Evolutionary conservation across 345 rosid species (phyloP), one percentile per base, ranked within the genome.

Genomic region (Aquilaria yunnanensis): DNA sequence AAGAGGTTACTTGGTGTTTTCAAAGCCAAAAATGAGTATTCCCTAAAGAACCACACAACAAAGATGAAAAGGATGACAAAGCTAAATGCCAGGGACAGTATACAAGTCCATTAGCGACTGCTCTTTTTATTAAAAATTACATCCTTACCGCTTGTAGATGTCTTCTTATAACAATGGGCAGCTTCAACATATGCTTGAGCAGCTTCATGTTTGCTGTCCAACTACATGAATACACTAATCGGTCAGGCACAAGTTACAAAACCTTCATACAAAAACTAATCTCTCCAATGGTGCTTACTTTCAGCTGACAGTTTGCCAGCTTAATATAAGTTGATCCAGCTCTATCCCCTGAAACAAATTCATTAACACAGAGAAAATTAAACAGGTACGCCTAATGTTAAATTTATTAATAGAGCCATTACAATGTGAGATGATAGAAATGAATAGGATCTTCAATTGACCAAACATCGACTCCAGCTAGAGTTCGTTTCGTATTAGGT

Each of bases 201-300:
- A 61, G 82, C 79, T 78, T 87, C 94, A 77, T 87, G 90, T 62
- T 82, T 84, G 84, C 90, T 84, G 46, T 87, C 88, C 70, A 73
- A 61, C 94, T 84, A 74, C 60, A 68, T 54, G 64, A 46, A 66
- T 84, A 75, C 57, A 68, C 54, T 63, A 46, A 66, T 4, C 54
- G 29, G 13, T 30, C 52, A 56, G 60, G 9, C 2, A 47, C 29
- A 48, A 31, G 43, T 47, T 2, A n/a, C 10, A 53, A 45, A 32
- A 41, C 31, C 12, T 37, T 37, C 50, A 10, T 14, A 12, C 16
- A 61, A 57, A 34, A 45, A 70, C 2, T 32, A 2, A 10, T 51
- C 57, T 43, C 47, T 13, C 5, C 47, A 32, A 51, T 51, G 55
- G 4, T 2, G 29, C 34, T 55, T 56, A 78, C 94, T 82, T 84